Percentiles rank a stretch among this genome's conserved stretches.
Evolutionary conservation across 2,329 filamentous ascomycete species (phyloP).

Genomic region (Apiospora marii): DNA sequence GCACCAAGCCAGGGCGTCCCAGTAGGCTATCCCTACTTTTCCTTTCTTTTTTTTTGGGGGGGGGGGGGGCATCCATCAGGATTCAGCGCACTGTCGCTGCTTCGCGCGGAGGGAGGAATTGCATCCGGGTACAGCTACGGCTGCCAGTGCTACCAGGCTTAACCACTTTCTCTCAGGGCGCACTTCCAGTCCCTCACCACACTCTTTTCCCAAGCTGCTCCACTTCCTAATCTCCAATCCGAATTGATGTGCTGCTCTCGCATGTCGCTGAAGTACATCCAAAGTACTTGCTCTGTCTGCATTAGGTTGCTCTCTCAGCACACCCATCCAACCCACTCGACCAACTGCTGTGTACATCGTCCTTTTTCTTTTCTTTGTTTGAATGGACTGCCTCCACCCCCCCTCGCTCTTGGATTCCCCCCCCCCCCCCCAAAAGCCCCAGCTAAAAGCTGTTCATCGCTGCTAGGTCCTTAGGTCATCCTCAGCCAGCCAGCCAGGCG

Average conservation of each 20-base stretch:
- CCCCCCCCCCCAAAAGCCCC: not conserved
- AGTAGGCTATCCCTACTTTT: not conserved
- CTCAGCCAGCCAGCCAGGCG: constrained; percentile 18
- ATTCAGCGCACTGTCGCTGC: constrained; percentile 20
- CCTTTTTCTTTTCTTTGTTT: constrained; percentile 13
- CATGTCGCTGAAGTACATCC: constrained; percentile 3
- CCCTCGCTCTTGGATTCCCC: constrained; percentile 30
- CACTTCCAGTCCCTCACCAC: constrained; percentile 28
- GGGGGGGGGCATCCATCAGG: constrained; percentile 14
- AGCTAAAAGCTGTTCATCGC: constrained; percentile 7
- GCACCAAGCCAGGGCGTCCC: constrained; percentile 21
- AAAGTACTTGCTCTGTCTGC: not conserved
- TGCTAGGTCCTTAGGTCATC: not conserved
- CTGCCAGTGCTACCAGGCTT: constrained; percentile 39
- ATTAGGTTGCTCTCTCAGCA: not conserved
- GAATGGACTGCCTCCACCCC: constrained; percentile 13
- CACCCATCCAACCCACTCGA: too few relatives aligned
- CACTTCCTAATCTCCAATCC: constrained; percentile 20
- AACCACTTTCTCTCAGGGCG: constrained; percentile 34
- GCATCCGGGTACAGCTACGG: constrained; percentile 30
- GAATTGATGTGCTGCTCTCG: constrained; percentile 28
- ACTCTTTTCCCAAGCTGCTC: not conserved
- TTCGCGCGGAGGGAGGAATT: constrained; percentile 22
- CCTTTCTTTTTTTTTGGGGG: not conserved
- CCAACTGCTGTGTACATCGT: too few relatives aligned